Base-by-base conservation (phyloP, 2,329 filamentous ascomycete genomes). In the Exophiala aquamarina region DNA sequence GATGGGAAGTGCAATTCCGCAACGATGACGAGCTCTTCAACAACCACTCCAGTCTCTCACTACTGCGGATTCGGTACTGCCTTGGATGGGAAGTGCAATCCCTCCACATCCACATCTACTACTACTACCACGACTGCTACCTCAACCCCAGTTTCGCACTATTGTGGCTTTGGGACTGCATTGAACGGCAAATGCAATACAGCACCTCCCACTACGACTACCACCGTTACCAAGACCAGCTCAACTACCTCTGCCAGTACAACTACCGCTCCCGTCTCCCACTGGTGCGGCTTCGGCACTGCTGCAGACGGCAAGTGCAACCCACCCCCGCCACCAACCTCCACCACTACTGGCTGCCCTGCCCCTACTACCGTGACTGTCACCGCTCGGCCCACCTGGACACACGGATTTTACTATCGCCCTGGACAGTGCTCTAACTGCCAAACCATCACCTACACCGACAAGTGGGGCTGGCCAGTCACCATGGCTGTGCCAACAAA, bases 391-490 rank as follows among this genome's bases (percentile, higher is more conserved):
- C 43, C 47, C 10, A 45, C 47, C 4, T 44, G 47, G 41, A 37
- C 43, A 18, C 35, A 38, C 6, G 26, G 45, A n/a, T 38, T 39
- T 37, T 54, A 34, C 31, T 31, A 41, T 26, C 20, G 39, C 20
- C 39, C 18, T 31, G 46, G 41, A 20, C 40, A 50, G 2, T 50
- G 47, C 26, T 20, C 31, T 17, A 43, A 38, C 28, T 44, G 42
- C 10, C 34, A 61, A 41, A 64, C 61, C 14, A 54, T 60, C 41
- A 64, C 62, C 44, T n/a, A n/a, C n/a, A 61, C 58, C 29, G 57
- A 63, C 42, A 55, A 59, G n/a, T 41, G 53, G 15, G 58, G 59
- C 6, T 34, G 42, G 21, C 56, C 58, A 2, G 59, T 49, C 14
- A 63, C 61, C n/a, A 60, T 64, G 29, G 59, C 62, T 6, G 44